Evolutionary conservation across 2,329 filamentous ascomycete genomes (phyloP), one percentile per base, ranked within the genome.

Genomic region (Aspergillus ibericus): DNA sequence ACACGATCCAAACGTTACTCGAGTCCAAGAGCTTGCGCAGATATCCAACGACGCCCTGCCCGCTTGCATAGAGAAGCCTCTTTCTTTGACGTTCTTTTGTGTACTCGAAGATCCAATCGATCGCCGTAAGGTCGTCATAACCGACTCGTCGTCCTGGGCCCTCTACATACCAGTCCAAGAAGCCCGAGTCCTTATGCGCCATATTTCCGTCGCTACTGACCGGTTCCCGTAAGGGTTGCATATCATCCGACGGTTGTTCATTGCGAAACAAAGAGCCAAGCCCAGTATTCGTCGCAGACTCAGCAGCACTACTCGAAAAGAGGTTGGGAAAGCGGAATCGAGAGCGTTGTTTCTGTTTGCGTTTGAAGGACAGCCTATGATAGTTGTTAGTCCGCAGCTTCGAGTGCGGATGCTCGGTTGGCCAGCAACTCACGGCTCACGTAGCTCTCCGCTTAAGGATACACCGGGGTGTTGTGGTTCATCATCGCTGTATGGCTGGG

Each of bases 61-160:
- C 84, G 67, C 84, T 85, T 0, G 89, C 85, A 56, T 87, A 85
- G 18, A 99, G 80, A 29, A 89, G 84, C n/a, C 92, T 86, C 68
- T 96, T 79, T 22, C 95, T 86, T 74, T 96, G 92, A 18, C 95
- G 86, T 78, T 99, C 95, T 75, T 97, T 97, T 53, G 91, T 95
- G 72, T 98, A 96, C 76, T 99, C 95, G 69, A 96, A 98, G 72
- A 98, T 98, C 95, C 95, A 99, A 79, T 99, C 95, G 73, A 99
- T 99, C 59, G 95, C 93, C 15, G 93, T 97, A 73, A 97, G 82
- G 77, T 99, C 90, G 71, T 97, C 93, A 78, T 99, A 99, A 55
- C 91, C 93, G 36, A 97, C 93, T 70, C 95, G 86, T 54, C 92
- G 86, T 1, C 93, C 93, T 0, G 91, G 92, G 0, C 92, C 92